A percentile compares a stretch with the other conserved stretches of the same genome.
phyloP scores from a whole-genome alignment of 805 yeast species.

The Ogataea trehaloabstinens region DNA sequence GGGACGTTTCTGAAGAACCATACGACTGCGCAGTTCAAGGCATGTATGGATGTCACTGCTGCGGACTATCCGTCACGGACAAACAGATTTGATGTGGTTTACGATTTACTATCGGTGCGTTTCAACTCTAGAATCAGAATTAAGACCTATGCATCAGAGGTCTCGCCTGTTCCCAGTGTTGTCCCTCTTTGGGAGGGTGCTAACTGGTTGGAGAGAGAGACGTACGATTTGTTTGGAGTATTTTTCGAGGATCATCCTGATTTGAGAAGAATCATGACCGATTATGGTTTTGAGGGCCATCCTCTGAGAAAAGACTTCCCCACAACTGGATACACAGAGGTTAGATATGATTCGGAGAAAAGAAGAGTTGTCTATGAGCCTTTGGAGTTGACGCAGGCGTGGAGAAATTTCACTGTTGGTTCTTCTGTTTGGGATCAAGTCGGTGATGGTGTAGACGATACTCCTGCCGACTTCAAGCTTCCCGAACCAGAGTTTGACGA shows the following conservation, averaged over 20 bases:
- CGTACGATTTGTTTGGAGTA: slow-evolving; percentile 83
- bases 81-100: slow-evolving; percentile 84
- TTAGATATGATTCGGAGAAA: slow-evolving; percentile 87
- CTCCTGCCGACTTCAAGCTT: slow-evolving; percentile 78
- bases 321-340: slow-evolving; percentile 87
- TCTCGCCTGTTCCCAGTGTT: slow-evolving; percentile 76
- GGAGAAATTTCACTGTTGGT: slow-evolving; percentile 87
- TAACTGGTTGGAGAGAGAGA: slow-evolving; percentile 89
- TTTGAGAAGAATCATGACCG: slow-evolving; percentile 85
- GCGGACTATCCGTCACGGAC: slow-evolving; percentile 83
- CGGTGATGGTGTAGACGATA: slow-evolving; percentile 78
- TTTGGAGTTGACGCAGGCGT: slow-evolving; percentile 86
- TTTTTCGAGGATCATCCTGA: slow-evolving; percentile 90
- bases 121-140: slow-evolving; percentile 86
- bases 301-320: slow-evolving; percentile 93
- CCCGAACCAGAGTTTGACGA: slow-evolving; percentile 76
- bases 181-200: slow-evolving; percentile 75
- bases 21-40: slow-evolving; percentile 76
- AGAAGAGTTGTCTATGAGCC: slow-evolving; percentile 89
- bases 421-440: slow-evolving; percentile 91
- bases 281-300: slow-evolving; percentile 90
- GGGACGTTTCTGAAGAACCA: slow-evolving; percentile 70
- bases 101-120: slow-evolving; percentile 75
- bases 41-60: slow-evolving; percentile 78
- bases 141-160: slow-evolving; percentile 84